Base-by-base conservation (phyloP, 352 stramenopile genomes). In the Saprolegnia diclina region DNA sequence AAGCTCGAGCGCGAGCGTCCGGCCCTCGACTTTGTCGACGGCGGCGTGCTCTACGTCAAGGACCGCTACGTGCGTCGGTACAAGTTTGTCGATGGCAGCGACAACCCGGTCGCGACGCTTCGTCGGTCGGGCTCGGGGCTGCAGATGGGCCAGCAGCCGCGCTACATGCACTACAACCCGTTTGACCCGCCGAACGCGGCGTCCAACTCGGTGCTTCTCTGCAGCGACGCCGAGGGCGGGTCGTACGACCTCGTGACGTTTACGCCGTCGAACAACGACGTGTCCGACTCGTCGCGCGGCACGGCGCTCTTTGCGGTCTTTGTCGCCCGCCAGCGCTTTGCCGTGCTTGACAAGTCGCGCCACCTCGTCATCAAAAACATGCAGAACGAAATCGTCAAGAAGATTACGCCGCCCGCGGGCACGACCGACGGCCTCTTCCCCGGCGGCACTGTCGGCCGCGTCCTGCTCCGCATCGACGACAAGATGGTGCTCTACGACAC, bases 291-390 rank as follows among this genome's bases (percentile, higher is more conserved):
- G 45, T 98, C 91, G 65, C 88, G 96, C 32, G 97, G 97, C 29
- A 78, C 83, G 11, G 98, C 92, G n/a, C 77, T 99, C 56, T 94
- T 95, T 55, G 97, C 92, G 35, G 95, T 98, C 21, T 99, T 99
- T 76, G 85, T 99, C 22, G 94, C 95, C 44, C 89, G 96, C 68
- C 99, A 99, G 80, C 90, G 97, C 65, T 99, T 99, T 73, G 97
- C 96, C 21, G 92, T 99, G 26, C 85, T 99, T 37, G 97, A 99
- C 79, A 98, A 98, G 74, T 95, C 83, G 68, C 82, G 86, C 29
- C 85, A 99, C 77, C 98, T 99, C 77, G 81, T 99, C 42, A 97
- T 99, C 72, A 99, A 99, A 82, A 99, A 99, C 79, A 90, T 99
- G 64, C 90, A 98, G 74, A 99, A 99, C 78, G 95, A 99, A 78